phyloP scores from a whole-genome alignment of 2,329 filamentous ascomycete species.

The Trichophyton benhamiae region DNA sequence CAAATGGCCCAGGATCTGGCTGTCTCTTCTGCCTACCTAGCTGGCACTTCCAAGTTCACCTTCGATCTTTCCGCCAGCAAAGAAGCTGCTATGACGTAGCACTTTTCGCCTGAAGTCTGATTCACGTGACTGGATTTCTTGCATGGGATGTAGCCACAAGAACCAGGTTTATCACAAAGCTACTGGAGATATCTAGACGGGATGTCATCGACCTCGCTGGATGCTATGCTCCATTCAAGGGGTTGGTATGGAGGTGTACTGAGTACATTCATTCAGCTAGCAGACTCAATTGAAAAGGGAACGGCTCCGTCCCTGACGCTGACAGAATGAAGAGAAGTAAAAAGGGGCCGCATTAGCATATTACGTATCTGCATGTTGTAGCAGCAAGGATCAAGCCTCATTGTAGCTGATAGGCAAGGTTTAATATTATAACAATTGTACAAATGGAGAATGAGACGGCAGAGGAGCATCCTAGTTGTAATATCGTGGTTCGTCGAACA shows the following conservation, averaged over 20 bases:
- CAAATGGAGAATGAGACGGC: not conserved
- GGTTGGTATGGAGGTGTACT: not conserved
- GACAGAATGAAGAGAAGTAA: not conserved
- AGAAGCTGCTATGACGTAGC: not conserved
- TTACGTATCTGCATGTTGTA: not conserved
- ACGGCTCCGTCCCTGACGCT: not conserved
- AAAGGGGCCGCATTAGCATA: not conserved
- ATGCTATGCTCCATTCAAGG: not conserved
- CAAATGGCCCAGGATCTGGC: not conserved
- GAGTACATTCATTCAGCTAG: not conserved
- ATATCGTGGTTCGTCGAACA: conserved; percentile 84
- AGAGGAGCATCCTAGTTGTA: conserved; percentile 25
- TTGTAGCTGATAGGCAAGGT: not conserved
- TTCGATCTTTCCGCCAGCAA: not conserved
- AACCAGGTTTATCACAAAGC: not conserved
- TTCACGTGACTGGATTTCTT: not conserved
- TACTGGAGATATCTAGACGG: not conserved
- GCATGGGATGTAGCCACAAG: conserved; percentile 3
- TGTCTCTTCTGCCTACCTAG: not conserved
- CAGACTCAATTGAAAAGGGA: not conserved
- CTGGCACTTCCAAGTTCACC: too few species aligned
- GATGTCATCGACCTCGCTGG: too few species aligned
- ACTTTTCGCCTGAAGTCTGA: not conserved
- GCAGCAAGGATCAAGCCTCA: not conserved
- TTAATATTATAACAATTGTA: not conserved